Evolutionary conservation across 1,284 basidiomycete genomes (phyloP).

Genomic region (Ganoderma boninense): DNA sequence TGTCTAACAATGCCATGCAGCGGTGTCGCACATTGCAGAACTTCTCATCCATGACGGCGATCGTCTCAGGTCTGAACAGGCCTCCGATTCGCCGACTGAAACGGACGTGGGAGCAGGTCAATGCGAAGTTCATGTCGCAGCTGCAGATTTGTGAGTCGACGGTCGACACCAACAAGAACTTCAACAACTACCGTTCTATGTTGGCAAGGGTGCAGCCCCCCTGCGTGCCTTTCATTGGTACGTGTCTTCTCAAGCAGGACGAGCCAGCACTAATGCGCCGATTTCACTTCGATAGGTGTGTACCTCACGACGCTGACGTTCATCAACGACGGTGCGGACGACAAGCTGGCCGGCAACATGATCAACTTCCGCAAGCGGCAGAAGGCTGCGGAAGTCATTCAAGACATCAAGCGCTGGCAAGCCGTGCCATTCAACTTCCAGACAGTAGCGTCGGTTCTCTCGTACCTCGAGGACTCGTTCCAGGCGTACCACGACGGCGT

Average conservation of each 20-base stretch:
- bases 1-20: conserved; percentile 51
- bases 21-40: conserved; percentile 92
- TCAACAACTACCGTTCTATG: conserved; percentile 89
- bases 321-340: conserved; percentile 98
- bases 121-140: conserved; percentile 73
- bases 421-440: conserved; percentile 89
- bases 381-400: conserved; percentile 93
- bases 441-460: conserved; percentile 71
- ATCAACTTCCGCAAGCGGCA: conserved; percentile 98
- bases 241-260: conserved; percentile 35
- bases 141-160: conserved; percentile 81
- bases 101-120: conserved; percentile 94
- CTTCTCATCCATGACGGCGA: conserved; percentile 95
- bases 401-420: conserved; percentile 97
- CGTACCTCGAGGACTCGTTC: conserved; percentile 83
- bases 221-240: conserved; percentile 97
- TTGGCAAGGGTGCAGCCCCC: conserved; percentile 91
- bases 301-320: conserved; percentile 97
- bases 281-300: conserved; percentile 71
- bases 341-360: conserved; percentile 80
- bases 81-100: conserved; percentile 93
- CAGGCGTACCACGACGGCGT: conserved; percentile 67
- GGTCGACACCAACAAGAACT: conserved; percentile 92
- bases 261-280: not conserved
- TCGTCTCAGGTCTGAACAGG: conserved; percentile 94